Percentiles rank a stretch among this genome's conserved stretches.
phyloP scores from a whole-genome alignment of 2,329 filamentous ascomycete species.

The Ascochyta fabae region DNA sequence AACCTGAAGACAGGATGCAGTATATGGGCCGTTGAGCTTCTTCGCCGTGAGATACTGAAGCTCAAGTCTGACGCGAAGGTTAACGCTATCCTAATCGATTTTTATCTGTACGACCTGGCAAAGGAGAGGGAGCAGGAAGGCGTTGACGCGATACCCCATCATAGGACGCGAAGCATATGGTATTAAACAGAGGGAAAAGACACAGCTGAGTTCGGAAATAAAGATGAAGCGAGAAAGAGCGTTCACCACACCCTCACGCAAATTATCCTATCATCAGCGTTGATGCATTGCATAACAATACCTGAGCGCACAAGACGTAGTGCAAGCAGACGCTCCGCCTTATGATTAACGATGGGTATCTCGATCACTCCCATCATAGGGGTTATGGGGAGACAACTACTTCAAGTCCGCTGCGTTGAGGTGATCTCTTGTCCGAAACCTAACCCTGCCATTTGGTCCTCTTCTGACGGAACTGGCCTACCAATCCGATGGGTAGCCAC shows the following conservation, averaged over 20 bases:
- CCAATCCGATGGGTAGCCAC: conserved; percentile 47
- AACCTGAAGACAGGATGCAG: conserved; percentile 69
- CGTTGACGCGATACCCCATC: conserved; percentile 69
- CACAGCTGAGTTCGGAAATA: not conserved
- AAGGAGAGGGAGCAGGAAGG: conserved; percentile 74
- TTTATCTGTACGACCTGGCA: conserved; percentile 94
- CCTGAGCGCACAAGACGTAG: too few species aligned
- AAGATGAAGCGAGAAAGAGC: too few species aligned
- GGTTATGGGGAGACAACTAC: not conserved
- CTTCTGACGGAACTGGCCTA: conserved; percentile 42
- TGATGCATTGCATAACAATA: not conserved
- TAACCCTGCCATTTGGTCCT: conserved; percentile 45
- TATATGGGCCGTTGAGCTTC: conserved; percentile 94
- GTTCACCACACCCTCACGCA: not conserved
- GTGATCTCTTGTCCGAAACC: not conserved
- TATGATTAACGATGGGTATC: too few species aligned
- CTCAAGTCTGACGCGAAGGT: conserved; percentile 72
- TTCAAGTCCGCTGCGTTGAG: not conserved
- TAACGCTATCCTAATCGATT: conserved; percentile 95
- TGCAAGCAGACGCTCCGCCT: too few species aligned
- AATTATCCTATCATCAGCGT: not conserved
- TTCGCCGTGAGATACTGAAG: conserved; percentile 78
- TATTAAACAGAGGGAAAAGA: conserved; percentile 62
- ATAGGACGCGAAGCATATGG: conserved; percentile 93
- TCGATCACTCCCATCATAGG: not conserved